These are phyloP conservation scores for Diplodia corticola DNA, from an alignment of 2,329 filamentous ascomycete species.

Conservation along the genomic window DNA sequence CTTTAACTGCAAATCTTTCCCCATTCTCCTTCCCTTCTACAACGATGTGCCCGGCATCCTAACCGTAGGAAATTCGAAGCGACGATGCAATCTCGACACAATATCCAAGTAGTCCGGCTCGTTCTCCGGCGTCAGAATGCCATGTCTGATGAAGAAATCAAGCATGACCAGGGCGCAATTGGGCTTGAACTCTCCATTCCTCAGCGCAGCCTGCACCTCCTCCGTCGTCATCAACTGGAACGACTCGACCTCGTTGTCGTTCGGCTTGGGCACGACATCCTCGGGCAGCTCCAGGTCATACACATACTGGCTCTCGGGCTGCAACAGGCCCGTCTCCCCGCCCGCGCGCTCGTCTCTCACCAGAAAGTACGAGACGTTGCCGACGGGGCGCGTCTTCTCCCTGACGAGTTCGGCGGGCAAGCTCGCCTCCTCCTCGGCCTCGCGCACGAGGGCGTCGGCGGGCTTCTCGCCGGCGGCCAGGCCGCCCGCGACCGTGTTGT, in stretches of 20 bases:
- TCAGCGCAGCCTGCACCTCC: slow-evolving; percentile 71
- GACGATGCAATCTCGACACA: slow-evolving; percentile 70
- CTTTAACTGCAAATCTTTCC: neutral
- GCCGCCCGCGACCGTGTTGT: slow-evolving; percentile 89
- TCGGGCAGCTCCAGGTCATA: slow-evolving; percentile 80
- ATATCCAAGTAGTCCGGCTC: slow-evolving; percentile 80
- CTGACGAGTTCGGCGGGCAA: slow-evolving; percentile 71
- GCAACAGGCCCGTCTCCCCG: slow-evolving; percentile 77
- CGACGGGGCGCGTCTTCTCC: slow-evolving; percentile 57
- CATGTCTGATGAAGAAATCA: slow-evolving; percentile 87
- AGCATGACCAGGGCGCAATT: slow-evolving; percentile 84
- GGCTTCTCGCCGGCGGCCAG: slow-evolving; percentile 78
- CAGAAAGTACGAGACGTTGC: slow-evolving; percentile 82
- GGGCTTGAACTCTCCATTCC: slow-evolving; percentile 79
- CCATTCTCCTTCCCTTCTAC: slow-evolving; percentile 31
- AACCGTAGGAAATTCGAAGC: slow-evolving; percentile 69
- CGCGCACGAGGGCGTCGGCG: slow-evolving; percentile 79
- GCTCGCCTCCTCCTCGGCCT: slow-evolving; percentile 86
- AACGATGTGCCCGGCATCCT: slow-evolving; percentile 27
- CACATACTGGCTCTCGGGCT: slow-evolving; percentile 88
- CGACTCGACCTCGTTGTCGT: slow-evolving; percentile 84
- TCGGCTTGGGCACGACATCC: slow-evolving; percentile 69
- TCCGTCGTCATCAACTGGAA: slow-evolving; percentile 77
- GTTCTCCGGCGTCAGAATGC: slow-evolving; percentile 74
- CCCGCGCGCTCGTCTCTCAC: slow-evolving; percentile 73